Evolutionary conservation across 1,139 yeast genomes (phyloP), one percentile per base, ranked within the genome.

Genomic region (Pichia sp.): DNA sequence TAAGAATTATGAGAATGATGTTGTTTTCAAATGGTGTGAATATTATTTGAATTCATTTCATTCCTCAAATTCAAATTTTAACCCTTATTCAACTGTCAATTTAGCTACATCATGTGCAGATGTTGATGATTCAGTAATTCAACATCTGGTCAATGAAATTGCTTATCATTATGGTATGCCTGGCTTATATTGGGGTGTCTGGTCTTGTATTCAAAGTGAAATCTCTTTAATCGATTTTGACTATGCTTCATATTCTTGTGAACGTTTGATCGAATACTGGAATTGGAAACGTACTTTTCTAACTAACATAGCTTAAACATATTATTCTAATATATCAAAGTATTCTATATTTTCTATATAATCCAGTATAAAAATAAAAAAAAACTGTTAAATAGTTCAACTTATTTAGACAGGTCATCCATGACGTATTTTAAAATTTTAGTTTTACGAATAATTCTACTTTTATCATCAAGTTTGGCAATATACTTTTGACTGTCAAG

Each of bases 121-220:
- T 15, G 18, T 44, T 8, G 37, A 49, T 15, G 45, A 61, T 4
- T 38, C 44, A 9, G 60, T 57, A 4, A 59, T 73, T 29, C 70
- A 70, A 50, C 49, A 51, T 7, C 61, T 84, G 37, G 75, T 84
- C 34, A 65, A 70, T 22, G 90, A 85, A 63, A 72, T 85, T 24
- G 66, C 70, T 9, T 64, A 72, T 7, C 83, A 78, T 69, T 85
- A 82, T 68, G 94, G 94, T 0, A 68, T 85, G 66, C 94, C 94
- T 0, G 94, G 94, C 1, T 81, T 85, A 57, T 85, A 82, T 64
- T 85, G 94, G 94, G 92, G 92, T 3, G 72, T 85, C 15, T 85
- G 95, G 95, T 81, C 90, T 1, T 82, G 81, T 56, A 83, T 85
- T 50, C 95, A 85, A 63, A 75, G 84, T 53, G 76, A 76, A 51